Percentiles rank a stretch among this genome's conserved stretches.
These are phyloP conservation scores for Lichtheimia ornata DNA, from an alignment of 371 early-diverging fungal species.

Conservation along the genomic window DNA sequence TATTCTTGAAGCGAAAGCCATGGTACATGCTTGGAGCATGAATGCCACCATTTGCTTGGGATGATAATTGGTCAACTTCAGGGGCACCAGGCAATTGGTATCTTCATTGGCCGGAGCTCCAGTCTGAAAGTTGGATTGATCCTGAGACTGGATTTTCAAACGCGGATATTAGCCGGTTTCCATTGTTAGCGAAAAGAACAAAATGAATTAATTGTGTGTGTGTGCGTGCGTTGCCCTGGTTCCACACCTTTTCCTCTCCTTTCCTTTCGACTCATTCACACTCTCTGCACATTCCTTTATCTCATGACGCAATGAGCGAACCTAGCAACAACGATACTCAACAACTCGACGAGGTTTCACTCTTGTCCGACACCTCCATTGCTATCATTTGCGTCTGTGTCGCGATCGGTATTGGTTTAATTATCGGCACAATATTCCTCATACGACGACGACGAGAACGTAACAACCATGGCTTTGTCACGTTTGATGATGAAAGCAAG, in stretches of 20 bases:
- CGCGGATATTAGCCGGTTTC: no score
- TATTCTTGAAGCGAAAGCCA: no score
- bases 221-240: neutral
- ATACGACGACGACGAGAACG: constrained; percentile 3
- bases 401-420: constrained; percentile 7
- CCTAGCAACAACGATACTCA: neutral
- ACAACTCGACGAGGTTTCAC: no score
- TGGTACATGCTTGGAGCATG: no score
- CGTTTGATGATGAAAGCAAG: constrained; percentile 4
- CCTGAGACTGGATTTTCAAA: neutral
- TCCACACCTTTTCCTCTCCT: neutral
- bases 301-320: neutral
- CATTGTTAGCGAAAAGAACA: no score
- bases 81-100: no score
- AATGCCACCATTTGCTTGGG: no score
- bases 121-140: no score
- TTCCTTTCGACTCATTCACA: neutral
- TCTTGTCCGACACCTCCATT: constrained; percentile 7
- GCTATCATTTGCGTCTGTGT: constrained; percentile 9
- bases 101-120: no score
- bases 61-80: no score
- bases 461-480: constrained; percentile 9
- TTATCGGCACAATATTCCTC: constrained; percentile 8
- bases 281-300: neutral
- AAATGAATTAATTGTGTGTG: neutral